phyloP scores from a whole-genome alignment of 2,329 filamentous ascomycete species.

The Curvularia lunata region DNA sequence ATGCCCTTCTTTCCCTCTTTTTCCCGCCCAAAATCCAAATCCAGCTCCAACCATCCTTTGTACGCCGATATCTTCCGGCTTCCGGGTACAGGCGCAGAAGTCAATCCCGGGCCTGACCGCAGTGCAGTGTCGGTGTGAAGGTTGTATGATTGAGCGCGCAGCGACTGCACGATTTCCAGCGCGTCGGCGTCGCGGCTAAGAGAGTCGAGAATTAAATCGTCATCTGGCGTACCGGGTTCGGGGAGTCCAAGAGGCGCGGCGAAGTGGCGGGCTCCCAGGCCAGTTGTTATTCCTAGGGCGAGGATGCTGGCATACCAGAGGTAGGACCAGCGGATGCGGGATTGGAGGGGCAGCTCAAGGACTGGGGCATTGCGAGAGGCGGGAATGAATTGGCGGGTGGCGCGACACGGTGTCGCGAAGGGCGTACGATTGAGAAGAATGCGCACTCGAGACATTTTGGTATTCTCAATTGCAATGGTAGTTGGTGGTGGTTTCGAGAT shows the following conservation, averaged over 20 bases:
- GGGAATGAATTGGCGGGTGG: constrained; percentile 6
- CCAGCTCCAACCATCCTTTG: constrained; percentile 42
- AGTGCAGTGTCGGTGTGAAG: constrained; percentile 34
- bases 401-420: constrained; percentile 6
- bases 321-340: constrained; percentile 39
- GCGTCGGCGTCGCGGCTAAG: constrained; percentile 37
- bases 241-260: constrained; percentile 35
- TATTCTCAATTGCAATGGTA: constrained; percentile 4
- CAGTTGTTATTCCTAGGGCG: constrained; percentile 31
- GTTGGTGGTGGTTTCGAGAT: constrained; percentile 2
- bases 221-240: constrained; percentile 36
- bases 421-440: constrained; percentile 17
- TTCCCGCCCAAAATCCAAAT: constrained; percentile 31
- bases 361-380: constrained; percentile 8
- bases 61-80: constrained; percentile 20
- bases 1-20: constrained; percentile 31
- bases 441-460: constrained; percentile 33
- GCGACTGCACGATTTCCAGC: constrained; percentile 41
- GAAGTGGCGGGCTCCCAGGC: constrained; percentile 35
- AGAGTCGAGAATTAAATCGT: constrained; percentile 36
- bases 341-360: constrained; percentile 24
- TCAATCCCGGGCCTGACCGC: constrained; percentile 19
- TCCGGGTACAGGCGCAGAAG: background rate
- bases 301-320: constrained; percentile 43
- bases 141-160: constrained; percentile 39